A percentile compares a stretch with the other conserved stretches of the same genome.
Conservation (phyloP, 2,329 filamentous ascomycete genomes). For the Diaporthe velutina region DNA sequence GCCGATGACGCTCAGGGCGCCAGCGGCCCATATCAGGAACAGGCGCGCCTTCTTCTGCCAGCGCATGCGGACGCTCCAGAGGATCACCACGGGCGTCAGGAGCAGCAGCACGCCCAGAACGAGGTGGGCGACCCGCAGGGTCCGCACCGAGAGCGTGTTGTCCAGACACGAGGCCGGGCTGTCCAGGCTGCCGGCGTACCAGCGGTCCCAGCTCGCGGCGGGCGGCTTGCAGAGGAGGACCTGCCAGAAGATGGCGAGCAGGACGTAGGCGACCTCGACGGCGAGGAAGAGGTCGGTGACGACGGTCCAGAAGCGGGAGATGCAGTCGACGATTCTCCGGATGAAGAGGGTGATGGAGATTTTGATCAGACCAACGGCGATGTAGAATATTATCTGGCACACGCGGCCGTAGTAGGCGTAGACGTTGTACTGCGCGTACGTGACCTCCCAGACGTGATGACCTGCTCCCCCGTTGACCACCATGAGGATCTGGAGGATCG, state of each 20-base stretch:
- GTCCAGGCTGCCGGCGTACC: slow-evolving; percentile 43
- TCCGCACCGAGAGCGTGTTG: slow-evolving; percentile 40
- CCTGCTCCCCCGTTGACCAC: slow-evolving; percentile 1
- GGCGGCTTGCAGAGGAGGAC: slow-evolving; percentile 48
- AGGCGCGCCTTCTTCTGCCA: slow-evolving; percentile 48
- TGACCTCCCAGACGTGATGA: slow-evolving; percentile 46
- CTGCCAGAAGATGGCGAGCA: slow-evolving; percentile 48
- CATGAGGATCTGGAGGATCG: slow-evolving; percentile 24
- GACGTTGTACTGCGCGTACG: slow-evolving; percentile 48
- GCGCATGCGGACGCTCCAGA: slow-evolving; percentile 51
- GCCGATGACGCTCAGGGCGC: slow-evolving; percentile 48
- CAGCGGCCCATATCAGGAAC: slow-evolving; percentile 49
- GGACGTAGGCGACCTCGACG: slow-evolving; percentile 46
- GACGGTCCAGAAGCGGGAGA: slow-evolving; percentile 46
- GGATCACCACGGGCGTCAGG: slow-evolving; percentile 50
- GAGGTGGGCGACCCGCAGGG: slow-evolving; percentile 50
- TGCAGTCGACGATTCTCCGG: slow-evolving; percentile 50
- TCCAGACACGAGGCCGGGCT: slow-evolving; percentile 42
- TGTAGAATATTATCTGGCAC: slow-evolving; percentile 46
- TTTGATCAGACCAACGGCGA: slow-evolving; percentile 51
- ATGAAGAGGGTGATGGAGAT: slow-evolving; percentile 53
- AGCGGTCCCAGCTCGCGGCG: slow-evolving; percentile 45
- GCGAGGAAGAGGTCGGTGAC: slow-evolving; percentile 49
- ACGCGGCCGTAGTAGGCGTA: slow-evolving; percentile 44
- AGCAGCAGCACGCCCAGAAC: slow-evolving; percentile 51